Percentiles rank a stretch among this genome's conserved stretches.
Conservation (phyloP, 2,329 filamentous ascomycete species). For the Penicillium sp. region DNA sequence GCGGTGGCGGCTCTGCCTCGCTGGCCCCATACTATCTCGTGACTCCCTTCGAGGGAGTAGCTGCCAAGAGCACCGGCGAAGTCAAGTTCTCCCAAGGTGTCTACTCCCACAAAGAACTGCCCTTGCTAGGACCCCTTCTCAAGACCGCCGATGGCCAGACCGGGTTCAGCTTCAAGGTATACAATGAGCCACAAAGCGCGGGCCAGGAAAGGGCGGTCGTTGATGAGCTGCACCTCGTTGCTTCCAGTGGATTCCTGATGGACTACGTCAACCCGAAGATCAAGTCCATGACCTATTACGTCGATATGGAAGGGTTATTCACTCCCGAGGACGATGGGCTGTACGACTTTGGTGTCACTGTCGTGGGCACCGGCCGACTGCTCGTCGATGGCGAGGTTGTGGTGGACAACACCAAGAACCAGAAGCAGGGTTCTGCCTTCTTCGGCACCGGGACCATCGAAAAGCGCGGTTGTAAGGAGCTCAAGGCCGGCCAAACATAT, state of each 20-base stretch:
- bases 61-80: constrained; percentile 37
- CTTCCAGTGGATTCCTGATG: constrained; percentile 53
- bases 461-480: constrained; percentile 61
- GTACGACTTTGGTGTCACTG: constrained; percentile 69
- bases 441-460: constrained; percentile 68
- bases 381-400: constrained; percentile 66
- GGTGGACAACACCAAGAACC: constrained; percentile 69
- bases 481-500: constrained; percentile 65
- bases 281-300: constrained; percentile 59
- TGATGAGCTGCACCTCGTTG: constrained; percentile 54
- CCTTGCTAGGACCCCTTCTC: constrained; percentile 59
- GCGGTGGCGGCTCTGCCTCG: constrained; percentile 69
- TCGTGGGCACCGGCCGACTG: constrained; percentile 68
- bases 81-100: constrained; percentile 62
- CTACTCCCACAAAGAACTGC: constrained; percentile 68
- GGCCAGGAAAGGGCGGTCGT: constrained; percentile 54
- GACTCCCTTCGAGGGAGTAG: constrained; percentile 50
- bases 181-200: constrained; percentile 59
- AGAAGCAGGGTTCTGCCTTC: constrained; percentile 66
- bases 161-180: constrained; percentile 67
- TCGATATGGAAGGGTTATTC: constrained; percentile 64
- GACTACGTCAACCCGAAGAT: constrained; percentile 61
- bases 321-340: constrained; percentile 63
- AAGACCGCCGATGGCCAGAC: constrained; percentile 57
- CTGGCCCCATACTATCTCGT: constrained; percentile 51